These are phyloP conservation scores for Diophrys sp. DNA, from an alignment of 73 alveolate species.

Conservation along the genomic window DNA sequence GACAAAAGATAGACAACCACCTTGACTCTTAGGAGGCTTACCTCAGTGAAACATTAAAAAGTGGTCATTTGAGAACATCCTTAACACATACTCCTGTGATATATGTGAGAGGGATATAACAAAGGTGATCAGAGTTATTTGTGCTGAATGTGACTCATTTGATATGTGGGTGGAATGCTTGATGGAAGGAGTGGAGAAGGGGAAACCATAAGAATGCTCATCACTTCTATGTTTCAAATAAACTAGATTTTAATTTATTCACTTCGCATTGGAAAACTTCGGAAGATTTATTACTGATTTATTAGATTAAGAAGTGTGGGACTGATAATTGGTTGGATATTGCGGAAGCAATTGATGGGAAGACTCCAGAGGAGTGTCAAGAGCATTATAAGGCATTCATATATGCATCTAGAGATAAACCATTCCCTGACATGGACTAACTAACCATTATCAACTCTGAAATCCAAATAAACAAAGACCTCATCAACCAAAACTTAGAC, in stretches of 20 bases:
- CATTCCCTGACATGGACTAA: conserved; percentile 36
- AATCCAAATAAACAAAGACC: conserved; percentile 21
- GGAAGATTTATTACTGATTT: conserved; percentile 87
- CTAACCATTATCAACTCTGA: conserved; percentile 18
- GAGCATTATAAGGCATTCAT: conserved; percentile 87
- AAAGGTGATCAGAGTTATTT: conserved; percentile 29
- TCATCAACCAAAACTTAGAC: neutral
- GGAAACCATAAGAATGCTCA: conserved; percentile 58
- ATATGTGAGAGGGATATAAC: conserved; percentile 58
- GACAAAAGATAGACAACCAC: too few species aligned
- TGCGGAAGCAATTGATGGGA: conserved; percentile 71
- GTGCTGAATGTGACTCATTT: conserved; percentile 30
- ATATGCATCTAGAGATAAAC: conserved; percentile 62
- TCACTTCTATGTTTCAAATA: conserved; percentile 67
- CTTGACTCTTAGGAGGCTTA: too few species aligned
- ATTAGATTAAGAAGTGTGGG: conserved; percentile 66
- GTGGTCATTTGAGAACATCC: too few species aligned
- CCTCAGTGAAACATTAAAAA: too few species aligned
- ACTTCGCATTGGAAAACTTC: conserved; percentile 90
- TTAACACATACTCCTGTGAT: conserved; percentile 36
- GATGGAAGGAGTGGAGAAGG: conserved; percentile 25
- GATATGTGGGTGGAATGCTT: conserved; percentile 57
- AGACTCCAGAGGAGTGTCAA: conserved; percentile 87
- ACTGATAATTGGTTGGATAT: conserved; percentile 96
- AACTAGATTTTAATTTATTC: conserved; percentile 87